A percentile compares a stretch with the other conserved stretches of the same genome.
phyloP scores from a whole-genome alignment of 805 yeast species.

The Phaffomyces thermotolerans region DNA sequence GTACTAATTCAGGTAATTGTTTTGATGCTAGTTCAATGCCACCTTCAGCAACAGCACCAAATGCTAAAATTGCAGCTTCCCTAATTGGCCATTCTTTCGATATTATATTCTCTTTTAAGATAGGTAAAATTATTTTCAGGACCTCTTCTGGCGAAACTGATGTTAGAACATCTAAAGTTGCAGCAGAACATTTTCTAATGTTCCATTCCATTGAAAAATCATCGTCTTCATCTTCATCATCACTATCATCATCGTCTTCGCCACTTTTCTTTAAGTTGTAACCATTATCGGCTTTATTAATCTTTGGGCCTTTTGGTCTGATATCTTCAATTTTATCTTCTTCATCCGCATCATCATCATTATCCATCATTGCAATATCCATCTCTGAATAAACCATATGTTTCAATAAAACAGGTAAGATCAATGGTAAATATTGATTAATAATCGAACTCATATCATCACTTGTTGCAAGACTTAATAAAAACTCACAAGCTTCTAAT shows the following conservation, averaged over 20 bases:
- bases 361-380: slow-evolving; percentile 63
- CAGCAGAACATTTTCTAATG: slow-evolving; percentile 88
- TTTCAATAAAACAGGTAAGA: slow-evolving; percentile 70
- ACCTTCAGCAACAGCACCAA: slow-evolving; percentile 93
- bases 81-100: slow-evolving; percentile 80
- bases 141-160: slow-evolving; percentile 60
- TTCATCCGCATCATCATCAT: slow-evolving; percentile 64
- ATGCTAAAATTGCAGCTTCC: slow-evolving; percentile 88
- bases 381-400: slow-evolving; percentile 87
- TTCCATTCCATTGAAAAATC: slow-evolving; percentile 77
- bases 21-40: slow-evolving; percentile 64
- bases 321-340: slow-evolving; percentile 87
- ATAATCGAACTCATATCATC: slow-evolving; percentile 47
- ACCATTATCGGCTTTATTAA: slow-evolving; percentile 33
- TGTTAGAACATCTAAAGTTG: slow-evolving; percentile 80
- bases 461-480: slow-evolving; percentile 65
- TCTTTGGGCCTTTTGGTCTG: slow-evolving; percentile 69
- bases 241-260: slow-evolving; percentile 53
- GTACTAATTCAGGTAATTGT: slow-evolving; percentile 74
- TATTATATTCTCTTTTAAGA: slow-evolving; percentile 61
- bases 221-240: slow-evolving; percentile 66
- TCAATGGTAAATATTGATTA: slow-evolving; percentile 47
- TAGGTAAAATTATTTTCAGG: slow-evolving; percentile 61
- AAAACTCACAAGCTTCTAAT: slow-evolving; percentile 88
- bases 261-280: slow-evolving; percentile 26